Percentiles rank a stretch among this genome's conserved stretches.
Conservation (phyloP, 208 protist genomes). For the Trypanosoma caninum region DNA sequence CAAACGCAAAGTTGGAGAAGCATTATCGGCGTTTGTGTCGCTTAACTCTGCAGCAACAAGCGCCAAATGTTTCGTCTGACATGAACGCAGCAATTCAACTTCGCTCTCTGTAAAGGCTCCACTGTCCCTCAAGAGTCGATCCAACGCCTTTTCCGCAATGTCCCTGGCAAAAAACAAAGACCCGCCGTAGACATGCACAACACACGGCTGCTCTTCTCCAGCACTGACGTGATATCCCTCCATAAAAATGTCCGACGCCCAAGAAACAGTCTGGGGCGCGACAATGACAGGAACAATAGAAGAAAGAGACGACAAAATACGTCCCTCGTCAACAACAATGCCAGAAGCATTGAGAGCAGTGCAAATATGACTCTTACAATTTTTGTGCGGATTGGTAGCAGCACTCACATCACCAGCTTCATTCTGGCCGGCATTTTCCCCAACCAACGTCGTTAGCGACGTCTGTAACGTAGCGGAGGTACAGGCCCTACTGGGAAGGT, state of each 20-base stretch:
- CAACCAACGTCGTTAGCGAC: background rate
- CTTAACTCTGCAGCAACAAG: slow-evolving; percentile 11
- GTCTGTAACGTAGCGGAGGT: background rate
- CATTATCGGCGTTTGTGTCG: background rate
- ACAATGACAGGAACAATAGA: slow-evolving; percentile 45
- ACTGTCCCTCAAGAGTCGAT: slow-evolving; percentile 33
- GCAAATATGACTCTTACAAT: slow-evolving; percentile 34
- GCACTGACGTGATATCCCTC: slow-evolving; percentile 49
- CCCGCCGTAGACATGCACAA: slow-evolving; percentile 76
- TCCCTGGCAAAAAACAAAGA: slow-evolving; percentile 43
- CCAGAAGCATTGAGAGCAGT: slow-evolving; percentile 38
- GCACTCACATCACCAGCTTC: background rate
- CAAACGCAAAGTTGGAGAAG: slow-evolving; percentile 11
- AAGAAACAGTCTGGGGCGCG: slow-evolving; percentile 31
- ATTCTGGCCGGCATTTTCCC: slow-evolving; percentile 2
- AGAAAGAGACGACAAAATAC: slow-evolving; percentile 65
- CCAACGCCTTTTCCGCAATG: slow-evolving; percentile 56
- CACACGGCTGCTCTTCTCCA: slow-evolving; percentile 10
- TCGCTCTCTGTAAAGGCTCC: slow-evolving; percentile 16
- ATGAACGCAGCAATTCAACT: slow-evolving; percentile 11
- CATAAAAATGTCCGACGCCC: slow-evolving; percentile 36
- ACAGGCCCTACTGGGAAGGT: slow-evolving; percentile 6
- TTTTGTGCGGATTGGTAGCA: slow-evolving; percentile 18
- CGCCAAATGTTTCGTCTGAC: slow-evolving; percentile 33
- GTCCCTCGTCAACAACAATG: slow-evolving; percentile 32